These are phyloP conservation scores for Escovopsis sp. DNA, from an alignment of 2,329 filamentous ascomycete species.

Conservation along the genomic window DNA sequence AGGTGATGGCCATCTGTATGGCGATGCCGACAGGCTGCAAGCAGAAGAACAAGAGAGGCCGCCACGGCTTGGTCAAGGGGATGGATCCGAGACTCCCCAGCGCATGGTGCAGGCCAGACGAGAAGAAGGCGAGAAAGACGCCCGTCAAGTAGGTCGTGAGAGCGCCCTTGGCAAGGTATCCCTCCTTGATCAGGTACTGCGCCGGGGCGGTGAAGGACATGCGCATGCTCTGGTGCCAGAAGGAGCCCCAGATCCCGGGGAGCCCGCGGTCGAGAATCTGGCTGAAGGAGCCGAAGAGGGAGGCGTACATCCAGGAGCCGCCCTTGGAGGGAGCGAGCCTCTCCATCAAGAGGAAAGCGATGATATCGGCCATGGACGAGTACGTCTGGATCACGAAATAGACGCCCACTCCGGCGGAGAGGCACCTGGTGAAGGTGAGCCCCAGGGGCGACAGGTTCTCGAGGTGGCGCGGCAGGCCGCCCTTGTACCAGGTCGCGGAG, in stretches of 20 bases:
- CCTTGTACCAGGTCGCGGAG: conserved; percentile 14
- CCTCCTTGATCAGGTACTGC: conserved; percentile 25
- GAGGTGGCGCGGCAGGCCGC: conserved; percentile 26
- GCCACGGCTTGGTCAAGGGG: conserved; percentile 33
- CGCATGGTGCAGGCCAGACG: conserved; percentile 56
- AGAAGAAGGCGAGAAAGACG: conserved; percentile 34
- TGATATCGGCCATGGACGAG: conserved; percentile 27
- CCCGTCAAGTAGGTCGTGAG: conserved; percentile 11
- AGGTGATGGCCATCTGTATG: conserved; percentile 33
- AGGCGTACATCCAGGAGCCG: conserved; percentile 37
- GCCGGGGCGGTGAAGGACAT: conserved; percentile 50
- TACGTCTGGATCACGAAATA: conserved; percentile 2
- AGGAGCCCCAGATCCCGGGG: conserved; percentile 66
- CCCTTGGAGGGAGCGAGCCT: conserved; percentile 34
- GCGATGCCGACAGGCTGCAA: conserved; percentile 52
- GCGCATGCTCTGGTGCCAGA: conserved; percentile 88
- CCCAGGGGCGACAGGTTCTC: conserved; percentile 19
- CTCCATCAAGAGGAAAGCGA: conserved; percentile 33
- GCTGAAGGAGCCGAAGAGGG: conserved; percentile 38
- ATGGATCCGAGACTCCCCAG: conserved; percentile 52
- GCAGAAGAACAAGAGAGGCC: conserved; percentile 54
- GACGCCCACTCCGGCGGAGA: conserved; percentile 24
- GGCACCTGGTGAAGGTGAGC: too few relatives aligned
- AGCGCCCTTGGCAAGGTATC: conserved; percentile 22
- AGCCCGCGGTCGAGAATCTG: conserved; percentile 54